Conservation (phyloP, 106 monocot genomes). For the Dioscorea zingiberensis region DNA sequence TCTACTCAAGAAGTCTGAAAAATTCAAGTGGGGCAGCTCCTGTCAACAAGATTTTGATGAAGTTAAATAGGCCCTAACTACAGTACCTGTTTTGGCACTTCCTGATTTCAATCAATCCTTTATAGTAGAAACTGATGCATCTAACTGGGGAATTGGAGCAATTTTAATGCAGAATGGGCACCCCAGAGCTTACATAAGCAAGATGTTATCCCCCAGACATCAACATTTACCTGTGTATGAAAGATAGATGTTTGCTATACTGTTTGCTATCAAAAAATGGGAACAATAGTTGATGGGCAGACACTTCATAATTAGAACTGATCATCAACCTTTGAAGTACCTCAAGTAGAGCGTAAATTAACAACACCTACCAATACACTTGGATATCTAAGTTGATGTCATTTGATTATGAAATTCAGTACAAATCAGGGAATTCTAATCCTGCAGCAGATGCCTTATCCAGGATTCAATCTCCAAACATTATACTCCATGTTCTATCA, state of each 20-base stretch:
- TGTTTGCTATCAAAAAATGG: too few species aligned
- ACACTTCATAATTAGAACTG: too few species aligned
- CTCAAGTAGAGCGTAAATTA: background rate
- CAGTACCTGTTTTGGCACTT: background rate
- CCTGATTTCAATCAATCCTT: constrained; percentile 2
- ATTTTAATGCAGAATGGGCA: constrained; percentile 2
- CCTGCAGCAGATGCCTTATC: too few species aligned
- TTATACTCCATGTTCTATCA: too few species aligned
- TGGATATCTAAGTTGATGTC: background rate
- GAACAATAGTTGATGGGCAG: too few species aligned
- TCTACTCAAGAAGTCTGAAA: background rate
- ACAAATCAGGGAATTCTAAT: too few species aligned
- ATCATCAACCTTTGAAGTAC: too few species aligned
- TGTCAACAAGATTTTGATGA: background rate
- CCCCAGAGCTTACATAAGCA: constrained; percentile 14
- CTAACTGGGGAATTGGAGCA: background rate
- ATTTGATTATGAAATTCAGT: background rate
- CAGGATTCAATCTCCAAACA: background rate
- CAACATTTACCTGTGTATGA: background rate
- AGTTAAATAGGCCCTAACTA: background rate
- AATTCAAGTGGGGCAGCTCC: background rate
- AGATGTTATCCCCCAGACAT: background rate
- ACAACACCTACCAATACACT: too few species aligned
- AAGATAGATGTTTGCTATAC: background rate
- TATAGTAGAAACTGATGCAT: constrained; percentile 6